Base-by-base conservation (phyloP, 495 filamentous ascomycete species). In the Daldinia bambusicola region DNA sequence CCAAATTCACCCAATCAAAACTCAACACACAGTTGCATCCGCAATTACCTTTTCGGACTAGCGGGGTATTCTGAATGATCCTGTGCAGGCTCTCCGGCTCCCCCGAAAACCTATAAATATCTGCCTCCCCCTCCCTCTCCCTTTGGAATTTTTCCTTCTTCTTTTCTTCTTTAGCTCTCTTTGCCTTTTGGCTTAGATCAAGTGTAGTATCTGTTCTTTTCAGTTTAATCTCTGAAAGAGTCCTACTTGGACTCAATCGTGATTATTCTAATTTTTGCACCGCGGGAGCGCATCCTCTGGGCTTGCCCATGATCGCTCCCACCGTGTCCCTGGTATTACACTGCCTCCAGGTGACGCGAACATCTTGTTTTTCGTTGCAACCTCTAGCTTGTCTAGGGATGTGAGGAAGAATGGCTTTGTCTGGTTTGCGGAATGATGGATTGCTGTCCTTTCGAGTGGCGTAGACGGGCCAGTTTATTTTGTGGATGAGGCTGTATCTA, bases 131-230 rank as follows among this genome's bases (percentile, higher is more conserved):
- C 30, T 41, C 41, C 30, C 51, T 41, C 40, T 0, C 26, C 2
- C 5, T 36, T 56, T 36, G 56, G 0, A 14, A 40, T 7, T 48
- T 61, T 62, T 73, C 75, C 48, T 75, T 76, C 26, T 64, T 59
- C 68, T 52, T 80, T 82, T 80, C 64, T 71, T 81, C 80, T 66
- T 78, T 70, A 82, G 79, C 81, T 83, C 80, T 81, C 80, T 82
- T 83, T 84, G 87, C 88, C 89, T 89, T 88, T 89, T 91, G 89
- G 89, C 89, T 91, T 91, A 95, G 92, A 95, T 95, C 93, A 95
- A 94, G 93, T 95, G 92, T 95, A 95, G 92, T 95, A 97, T 95
- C 93, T 96, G 93, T 96, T 96, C 93, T 96, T 94, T 94, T 94
- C 91, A 95, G 91, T 94, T 93, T 94, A 93, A 94, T 88, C 84